Conservation (phyloP, 1,284 basidiomycete species). For the Hortiboletus rubellus region DNA sequence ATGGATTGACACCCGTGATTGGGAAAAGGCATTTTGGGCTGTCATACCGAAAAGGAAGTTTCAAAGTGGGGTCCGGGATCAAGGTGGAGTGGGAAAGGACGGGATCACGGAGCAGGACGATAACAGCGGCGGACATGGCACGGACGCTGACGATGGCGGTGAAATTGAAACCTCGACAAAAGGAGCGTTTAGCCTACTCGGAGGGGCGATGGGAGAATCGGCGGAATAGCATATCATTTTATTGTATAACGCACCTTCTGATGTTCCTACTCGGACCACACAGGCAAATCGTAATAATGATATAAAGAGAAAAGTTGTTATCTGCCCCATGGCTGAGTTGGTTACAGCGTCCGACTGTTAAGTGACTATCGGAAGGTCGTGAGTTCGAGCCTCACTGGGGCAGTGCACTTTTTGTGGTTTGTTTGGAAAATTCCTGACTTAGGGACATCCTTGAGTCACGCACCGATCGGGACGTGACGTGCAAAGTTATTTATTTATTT, state of each 20-base stretch:
- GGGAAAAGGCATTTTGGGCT: conserved; percentile 80
- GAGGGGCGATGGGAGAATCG: background rate
- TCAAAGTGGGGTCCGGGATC: conserved; percentile 17
- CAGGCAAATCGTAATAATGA: background rate
- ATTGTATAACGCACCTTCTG: background rate
- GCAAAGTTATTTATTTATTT: no score
- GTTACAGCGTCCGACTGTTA: conserved; percentile 84
- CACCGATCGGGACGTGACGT: no score
- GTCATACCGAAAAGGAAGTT: conserved; percentile 93
- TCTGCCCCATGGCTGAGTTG: conserved; percentile 79
- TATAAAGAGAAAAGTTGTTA: rapidly evolving
- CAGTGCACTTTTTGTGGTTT: conserved; percentile 38
- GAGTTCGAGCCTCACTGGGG: conserved; percentile 75
- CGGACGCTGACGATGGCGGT: background rate
- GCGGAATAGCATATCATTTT: background rate
- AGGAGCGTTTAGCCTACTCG: no score
- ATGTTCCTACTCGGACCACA: background rate
- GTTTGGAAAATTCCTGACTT: background rate
- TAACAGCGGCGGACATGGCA: background rate
- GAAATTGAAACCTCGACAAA: background rate
- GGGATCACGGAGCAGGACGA: background rate
- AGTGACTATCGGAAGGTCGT: conserved; percentile 62
- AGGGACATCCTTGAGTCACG: no score
- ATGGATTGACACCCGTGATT: conserved; percentile 83
- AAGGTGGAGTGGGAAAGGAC: background rate